Base-by-base conservation (phyloP, 352 stramenopile species). In the Phytophthora pistaciae region DNA sequence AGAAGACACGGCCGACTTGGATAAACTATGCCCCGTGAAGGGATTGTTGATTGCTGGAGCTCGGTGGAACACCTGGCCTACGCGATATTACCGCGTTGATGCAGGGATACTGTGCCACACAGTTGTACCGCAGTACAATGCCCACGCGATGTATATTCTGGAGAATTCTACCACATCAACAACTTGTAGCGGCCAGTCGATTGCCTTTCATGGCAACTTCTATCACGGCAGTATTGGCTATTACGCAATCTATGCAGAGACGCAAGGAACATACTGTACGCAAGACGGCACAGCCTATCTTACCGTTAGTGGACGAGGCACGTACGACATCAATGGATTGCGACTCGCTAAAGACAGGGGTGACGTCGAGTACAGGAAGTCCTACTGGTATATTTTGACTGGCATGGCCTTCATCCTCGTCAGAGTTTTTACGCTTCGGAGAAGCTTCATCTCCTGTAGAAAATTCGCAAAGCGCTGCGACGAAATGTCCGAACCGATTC, bases 161-260 rank as follows among this genome's bases (percentile, higher is more conserved):
- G 6, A 11, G 18, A 64, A 64, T 18, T n/a, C 44, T 21, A 27
- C 58, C 8, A 38, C 57, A 13, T 25, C 53, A 23, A 13, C 59
- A 23, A 64, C 21, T 27, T 73, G 66, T 23, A n/a, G 13, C 13
- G 38, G 38, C 21, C 52, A 20, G 53, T 60, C 21, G 14, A 68
- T 5, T 58, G 42, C 23, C 50, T 56, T 56, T 16, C 56, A 38
- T 67, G 63, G 64, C 13, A 70, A 79, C 36, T 76, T 79, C 36
- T 79, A 79, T 20, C 72, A 76, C 25, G 72, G 72, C 2, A 76
- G 61, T 21, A 70, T 79, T 9, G 72, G 72, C 25, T 79, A 79
- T 36, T 79, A 68, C 44, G 67, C 67, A n/a, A 70, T 79, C 21
- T 79, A 73, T 42, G 72, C 65, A 5, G 72, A 73, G 49, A 53